Percentiles rank a stretch among this genome's conserved stretches.
Conservation (phyloP, 352 stramenopile species). For the Globisporangium alternatum region DNA sequence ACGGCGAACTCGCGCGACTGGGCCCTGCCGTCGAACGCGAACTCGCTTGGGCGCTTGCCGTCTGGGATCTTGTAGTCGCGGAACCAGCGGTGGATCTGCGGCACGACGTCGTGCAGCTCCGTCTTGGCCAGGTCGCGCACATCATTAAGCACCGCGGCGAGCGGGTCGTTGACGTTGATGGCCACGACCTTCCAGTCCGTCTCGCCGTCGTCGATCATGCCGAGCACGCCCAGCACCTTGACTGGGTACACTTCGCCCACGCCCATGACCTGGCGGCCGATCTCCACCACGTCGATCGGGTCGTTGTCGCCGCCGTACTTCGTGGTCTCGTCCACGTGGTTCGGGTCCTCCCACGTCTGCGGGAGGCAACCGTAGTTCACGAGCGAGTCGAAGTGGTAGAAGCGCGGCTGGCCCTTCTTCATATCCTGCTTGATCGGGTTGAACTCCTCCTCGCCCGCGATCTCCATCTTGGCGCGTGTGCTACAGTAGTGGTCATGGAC, state of each 20-base stretch:
- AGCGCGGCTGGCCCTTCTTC: conserved; percentile 95
- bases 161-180: conserved; percentile 94
- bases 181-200: conserved; percentile 99
- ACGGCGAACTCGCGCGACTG: conserved; percentile 83
- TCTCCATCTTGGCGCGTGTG: conserved; percentile 92
- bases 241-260: conserved; percentile 95
- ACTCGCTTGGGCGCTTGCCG: conserved; percentile 98
- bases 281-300: conserved; percentile 99
- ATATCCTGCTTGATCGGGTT: conserved; percentile 98
- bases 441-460: conserved; percentile 85
- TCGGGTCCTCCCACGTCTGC: conserved; percentile 99
- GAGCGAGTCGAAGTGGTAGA: conserved; percentile 84
- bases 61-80: conserved; percentile 99
- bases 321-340: conserved; percentile 92
- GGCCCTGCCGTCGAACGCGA: conserved; percentile 96
- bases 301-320: conserved; percentile 96
- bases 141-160: conserved; percentile 94
- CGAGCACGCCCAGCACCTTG: conserved; percentile 97
- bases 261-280: conserved; percentile 88
- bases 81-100: conserved; percentile 93
- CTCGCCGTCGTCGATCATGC: conserved; percentile 99
- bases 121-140: conserved; percentile 83
- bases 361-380: conserved; percentile 98
- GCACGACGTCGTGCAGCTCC: conserved; percentile 65
- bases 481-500: conserved; percentile 10